Evolutionary conservation across 805 yeast species (phyloP), one percentile per base, ranked within the genome.

Genomic region (Teunomyces stri): DNA sequence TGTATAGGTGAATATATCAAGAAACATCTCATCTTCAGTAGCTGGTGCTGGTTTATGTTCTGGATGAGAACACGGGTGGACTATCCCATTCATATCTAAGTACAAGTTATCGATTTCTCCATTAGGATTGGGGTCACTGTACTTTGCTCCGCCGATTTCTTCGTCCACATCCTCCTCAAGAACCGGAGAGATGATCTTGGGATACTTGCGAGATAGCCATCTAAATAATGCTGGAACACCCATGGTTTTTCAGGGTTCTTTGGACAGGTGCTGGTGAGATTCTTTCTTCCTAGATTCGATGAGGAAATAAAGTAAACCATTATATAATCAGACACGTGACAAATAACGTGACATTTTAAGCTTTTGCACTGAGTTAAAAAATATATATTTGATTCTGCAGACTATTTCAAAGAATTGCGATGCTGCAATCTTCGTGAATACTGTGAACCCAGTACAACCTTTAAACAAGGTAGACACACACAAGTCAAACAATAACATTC

Each of bases 31-130:
- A 51, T 90, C 96, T 60, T 94, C 99, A 0, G 92, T 90, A 56
- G 84, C 95, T 10, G 99, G 99, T 0, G 99, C 85, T 0, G 97
- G 96, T 56, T 85, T 85, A 55, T 92, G 87, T 61, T 92, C 99
- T 0, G 99, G 99, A 66, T 94, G 99, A 2, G 97, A 86, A 74
- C 98, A 94, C 1, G 99, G 99, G 72, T 94, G 99, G 4, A 94
- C 99, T 61, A 94, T 94, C 73, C 98, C 99, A 64, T 94, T 94
- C 99, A 94, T 94, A 69, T 94, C 99, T 52, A 94, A 74, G 62
- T 94, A 94, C 43, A 94, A 68, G 62, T 94, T 94, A 64, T 94
- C 98, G 42, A 90, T 70, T 69, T 94, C 99, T 22, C 98, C 99
- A 67, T 94, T 94, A 3, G 96, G 96, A 64, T 94, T 94, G 10